These are phyloP conservation scores for Cymbopogon flexuosus DNA, from an alignment of 202 grass and related monocot species.

Conservation along the genomic window DNA sequence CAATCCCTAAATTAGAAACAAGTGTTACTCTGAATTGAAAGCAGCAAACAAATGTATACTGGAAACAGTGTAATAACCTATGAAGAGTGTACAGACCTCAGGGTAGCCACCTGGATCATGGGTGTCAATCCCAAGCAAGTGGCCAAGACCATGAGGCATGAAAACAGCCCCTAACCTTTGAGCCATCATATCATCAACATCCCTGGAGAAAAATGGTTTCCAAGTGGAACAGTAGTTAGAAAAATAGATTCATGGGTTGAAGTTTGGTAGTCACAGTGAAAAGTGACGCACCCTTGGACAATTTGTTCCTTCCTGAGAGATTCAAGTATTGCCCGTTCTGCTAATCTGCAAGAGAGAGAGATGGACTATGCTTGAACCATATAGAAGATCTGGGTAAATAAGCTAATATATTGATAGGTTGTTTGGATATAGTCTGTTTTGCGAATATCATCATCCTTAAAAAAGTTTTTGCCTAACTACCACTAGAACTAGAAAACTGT, in stretches of 20 bases:
- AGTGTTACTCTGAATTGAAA: slow-evolving; percentile 22
- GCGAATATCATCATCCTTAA: not conserved
- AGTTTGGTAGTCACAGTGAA: slow-evolving; percentile 33
- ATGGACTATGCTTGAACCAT: slow-evolving; percentile 12
- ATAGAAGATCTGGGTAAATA: not conserved
- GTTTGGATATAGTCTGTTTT: not conserved
- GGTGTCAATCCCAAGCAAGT: slow-evolving; percentile 96
- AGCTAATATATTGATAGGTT: not conserved
- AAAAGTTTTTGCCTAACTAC: not conserved
- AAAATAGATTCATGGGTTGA: slow-evolving; percentile 20
- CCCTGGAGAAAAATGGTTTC: slow-evolving; percentile 48
- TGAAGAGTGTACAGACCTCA: slow-evolving; percentile 43
- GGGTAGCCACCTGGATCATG: slow-evolving; percentile 95
- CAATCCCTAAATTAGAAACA: slow-evolving; percentile 51
- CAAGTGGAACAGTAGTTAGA: slow-evolving; percentile 24
- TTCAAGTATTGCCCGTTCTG: slow-evolving; percentile 74
- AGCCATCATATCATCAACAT: slow-evolving; percentile 81
- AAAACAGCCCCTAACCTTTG: slow-evolving; percentile 82
- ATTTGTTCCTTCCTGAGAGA: slow-evolving; percentile 61
- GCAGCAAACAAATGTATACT: not conserved
- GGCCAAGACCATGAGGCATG: slow-evolving; percentile 95
- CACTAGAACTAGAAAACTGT: not conserved
- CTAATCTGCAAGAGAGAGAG: slow-evolving; percentile 48
- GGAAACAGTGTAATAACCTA: slow-evolving; percentile 8
- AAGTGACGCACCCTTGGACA: slow-evolving; percentile 52